Percentiles rank a stretch among this genome's conserved stretches.
phyloP scores from a whole-genome alignment of 306 rosid species.

The Luffa aegyptiaca region DNA sequence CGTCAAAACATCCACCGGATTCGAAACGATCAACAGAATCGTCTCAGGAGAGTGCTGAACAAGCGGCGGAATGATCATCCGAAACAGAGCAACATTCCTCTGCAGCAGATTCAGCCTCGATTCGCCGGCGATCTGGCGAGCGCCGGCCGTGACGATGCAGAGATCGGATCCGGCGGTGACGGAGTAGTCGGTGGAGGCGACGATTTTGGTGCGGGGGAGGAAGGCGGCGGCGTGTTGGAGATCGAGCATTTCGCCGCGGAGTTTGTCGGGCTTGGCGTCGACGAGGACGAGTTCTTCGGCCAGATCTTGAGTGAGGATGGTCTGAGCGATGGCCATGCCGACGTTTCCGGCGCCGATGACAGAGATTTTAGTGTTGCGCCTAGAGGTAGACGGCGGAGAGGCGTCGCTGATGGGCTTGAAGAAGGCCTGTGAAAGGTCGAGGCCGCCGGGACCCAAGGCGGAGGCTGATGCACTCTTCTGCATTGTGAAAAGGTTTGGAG shows the following conservation, averaged over 20 bases:
- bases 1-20: slow-evolving; percentile 75
- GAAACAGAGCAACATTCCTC: slow-evolving; percentile 62
- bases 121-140: slow-evolving; percentile 65
- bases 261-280: slow-evolving; percentile 58
- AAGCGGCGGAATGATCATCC: slow-evolving; percentile 52
- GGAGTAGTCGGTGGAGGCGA: slow-evolving; percentile 65
- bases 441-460: slow-evolving; percentile 61
- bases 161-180: slow-evolving; percentile 62
- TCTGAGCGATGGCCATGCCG: slow-evolving; percentile 98
- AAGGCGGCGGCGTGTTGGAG: slow-evolving; percentile 94
- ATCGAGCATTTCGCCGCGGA: slow-evolving; percentile 92
- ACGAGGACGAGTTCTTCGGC: slow-evolving; percentile 71
- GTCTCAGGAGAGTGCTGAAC: slow-evolving; percentile 44
- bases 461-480: slow-evolving; percentile 47
- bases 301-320: slow-evolving; percentile 78
- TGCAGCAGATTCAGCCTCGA: slow-evolving; percentile 66
- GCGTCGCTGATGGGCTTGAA: slow-evolving; percentile 49
- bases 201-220: slow-evolving; percentile 79
- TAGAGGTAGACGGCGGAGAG: slow-evolving; percentile 44
- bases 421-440: slow-evolving; percentile 56
- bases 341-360: slow-evolving; percentile 86
- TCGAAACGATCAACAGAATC: slow-evolving; percentile 61
- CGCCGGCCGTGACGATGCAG: slow-evolving; percentile 86
- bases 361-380: slow-evolving; percentile 56
- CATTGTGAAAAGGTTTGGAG: slow-evolving; percentile 20